Conservation (phyloP, 352 stramenopile genomes). For the Globisporangium rhizosaccharum region DNA sequence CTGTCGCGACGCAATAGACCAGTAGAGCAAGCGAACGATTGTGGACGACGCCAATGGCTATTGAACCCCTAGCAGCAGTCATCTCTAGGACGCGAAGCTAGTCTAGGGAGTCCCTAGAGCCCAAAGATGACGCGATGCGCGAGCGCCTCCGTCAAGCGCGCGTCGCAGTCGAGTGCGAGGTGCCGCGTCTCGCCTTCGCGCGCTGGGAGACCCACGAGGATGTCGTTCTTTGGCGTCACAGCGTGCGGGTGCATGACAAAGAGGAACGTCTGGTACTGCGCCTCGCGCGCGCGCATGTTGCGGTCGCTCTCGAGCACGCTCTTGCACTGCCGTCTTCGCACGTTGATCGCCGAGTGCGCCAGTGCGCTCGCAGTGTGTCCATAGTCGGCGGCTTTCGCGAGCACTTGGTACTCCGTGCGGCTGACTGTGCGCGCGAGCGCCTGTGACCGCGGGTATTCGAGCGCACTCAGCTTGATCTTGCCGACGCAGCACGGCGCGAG, state of each 20-base stretch:
- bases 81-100: neutral
- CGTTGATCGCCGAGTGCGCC: slow-evolving; percentile 42
- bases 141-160: slow-evolving; percentile 9
- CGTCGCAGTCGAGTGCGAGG: slow-evolving; percentile 27
- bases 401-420: slow-evolving; percentile 69
- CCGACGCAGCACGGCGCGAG: slow-evolving; percentile 77
- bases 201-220: slow-evolving; percentile 64
- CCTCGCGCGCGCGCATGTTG: slow-evolving; percentile 51
- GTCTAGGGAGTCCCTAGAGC: no score
- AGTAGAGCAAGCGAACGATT: no score
- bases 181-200: slow-evolving; percentile 7
- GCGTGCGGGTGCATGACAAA: slow-evolving; percentile 74
- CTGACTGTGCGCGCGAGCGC: slow-evolving; percentile 32
- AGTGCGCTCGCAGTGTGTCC: slow-evolving; percentile 42
- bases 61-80: no score
- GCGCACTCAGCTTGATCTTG: slow-evolving; percentile 64
- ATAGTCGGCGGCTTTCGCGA: slow-evolving; percentile 76
- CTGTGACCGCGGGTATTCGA: slow-evolving; percentile 57
- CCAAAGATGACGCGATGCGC: slow-evolving; percentile 12
- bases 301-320: slow-evolving; percentile 78
- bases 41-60: no score
- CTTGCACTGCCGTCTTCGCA: slow-evolving; percentile 62
- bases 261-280: slow-evolving; percentile 58
- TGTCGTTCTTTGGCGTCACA: slow-evolving; percentile 79
- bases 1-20: neutral